Percentiles rank a stretch among this genome's conserved stretches.
These are phyloP conservation scores for Abrus pulchellus DNA, from an alignment of 306 rosid species.

Conservation along the genomic window DNA sequence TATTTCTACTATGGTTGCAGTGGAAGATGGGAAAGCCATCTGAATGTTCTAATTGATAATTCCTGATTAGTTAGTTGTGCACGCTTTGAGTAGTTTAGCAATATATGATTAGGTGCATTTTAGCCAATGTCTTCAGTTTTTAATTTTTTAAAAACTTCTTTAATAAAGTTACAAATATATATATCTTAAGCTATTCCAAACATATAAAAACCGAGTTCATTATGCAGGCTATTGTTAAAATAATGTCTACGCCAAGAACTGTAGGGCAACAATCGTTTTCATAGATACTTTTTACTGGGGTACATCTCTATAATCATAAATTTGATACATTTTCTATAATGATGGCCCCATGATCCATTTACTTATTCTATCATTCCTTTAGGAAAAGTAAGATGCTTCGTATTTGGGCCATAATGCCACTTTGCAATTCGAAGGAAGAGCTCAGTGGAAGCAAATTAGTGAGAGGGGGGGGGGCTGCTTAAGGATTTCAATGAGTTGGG, in stretches of 20 bases:
- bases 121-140: not conserved
- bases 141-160: no score
- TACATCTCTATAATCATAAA: not conserved
- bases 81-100: not conserved
- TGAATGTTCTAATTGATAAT: not conserved
- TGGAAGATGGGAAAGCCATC: not conserved
- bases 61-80: not conserved
- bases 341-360: constrained; percentile 33
- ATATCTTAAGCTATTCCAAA: not conserved
- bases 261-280: constrained; percentile 3
- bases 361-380: constrained; percentile 1
- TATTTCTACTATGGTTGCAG: not conserved
- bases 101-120: not conserved
- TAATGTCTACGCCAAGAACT: constrained; percentile 5
- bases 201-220: not conserved
- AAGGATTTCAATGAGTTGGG: constrained; percentile 2
- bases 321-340: not conserved
- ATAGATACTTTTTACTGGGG: not conserved
- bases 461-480: not conserved
- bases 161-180: no score
- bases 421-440: not conserved
- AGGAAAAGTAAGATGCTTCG: constrained; percentile 28
- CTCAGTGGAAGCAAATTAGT: not conserved
- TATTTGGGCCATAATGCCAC: constrained; percentile 20
- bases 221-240: not conserved